Evolutionary conservation across 768 basidiomycete species (phyloP).

Genomic region (Tylopilus felleus): DNA sequence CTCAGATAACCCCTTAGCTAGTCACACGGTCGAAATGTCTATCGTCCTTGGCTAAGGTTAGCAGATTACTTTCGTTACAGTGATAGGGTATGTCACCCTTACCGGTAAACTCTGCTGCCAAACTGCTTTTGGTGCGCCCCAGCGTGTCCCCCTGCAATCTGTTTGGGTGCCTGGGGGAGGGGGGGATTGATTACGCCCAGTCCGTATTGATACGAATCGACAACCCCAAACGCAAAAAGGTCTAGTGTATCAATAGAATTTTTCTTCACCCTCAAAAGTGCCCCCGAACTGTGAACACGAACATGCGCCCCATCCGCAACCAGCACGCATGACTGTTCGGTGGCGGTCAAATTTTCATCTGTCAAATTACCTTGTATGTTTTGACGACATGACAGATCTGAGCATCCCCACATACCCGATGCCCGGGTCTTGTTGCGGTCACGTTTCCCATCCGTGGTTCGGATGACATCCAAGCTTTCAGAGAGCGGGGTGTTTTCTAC

Average conservation of each 20-base stretch:
- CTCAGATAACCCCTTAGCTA: constrained; percentile 19
- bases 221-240: background rate
- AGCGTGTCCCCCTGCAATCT: background rate
- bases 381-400: constrained; percentile 12
- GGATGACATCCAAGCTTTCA: background rate
- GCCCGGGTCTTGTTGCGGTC: background rate
- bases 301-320: background rate
- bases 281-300: background rate
- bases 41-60: constrained; percentile 10
- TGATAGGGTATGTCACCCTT: constrained; percentile 1
- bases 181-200: background rate
- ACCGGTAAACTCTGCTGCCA: background rate
- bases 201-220: background rate
- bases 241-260: background rate
- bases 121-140: background rate
- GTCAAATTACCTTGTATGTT: background rate
- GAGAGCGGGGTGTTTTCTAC: background rate
- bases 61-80: constrained; percentile 2
- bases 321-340: background rate
- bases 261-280: background rate
- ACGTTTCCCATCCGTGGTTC: background rate
- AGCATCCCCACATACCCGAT: background rate
- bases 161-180: background rate
- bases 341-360: constrained; percentile 7
- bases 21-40: background rate